phyloP scores from a whole-genome alignment of 805 yeast species.

The Starmera amethionina region DNA sequence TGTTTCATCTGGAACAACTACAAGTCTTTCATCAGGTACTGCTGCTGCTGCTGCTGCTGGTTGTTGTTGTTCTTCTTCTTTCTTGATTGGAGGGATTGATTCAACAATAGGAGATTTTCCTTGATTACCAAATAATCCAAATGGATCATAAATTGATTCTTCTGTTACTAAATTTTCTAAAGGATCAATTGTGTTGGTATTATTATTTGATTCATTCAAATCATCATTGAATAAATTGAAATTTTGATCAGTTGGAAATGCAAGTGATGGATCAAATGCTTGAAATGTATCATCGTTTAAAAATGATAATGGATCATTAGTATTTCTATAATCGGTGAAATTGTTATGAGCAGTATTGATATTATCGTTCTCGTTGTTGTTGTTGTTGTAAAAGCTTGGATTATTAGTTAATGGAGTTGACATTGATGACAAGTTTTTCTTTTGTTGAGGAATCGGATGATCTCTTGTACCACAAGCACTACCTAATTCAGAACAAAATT shows the following conservation, averaged over 20 bases:
- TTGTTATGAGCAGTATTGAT: constrained; percentile 1
- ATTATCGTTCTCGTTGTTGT: constrained; percentile 1
- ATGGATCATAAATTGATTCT: constrained; percentile 48
- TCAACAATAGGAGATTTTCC: constrained; percentile 6
- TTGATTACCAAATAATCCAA: constrained; percentile 19
- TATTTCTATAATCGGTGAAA: not conserved
- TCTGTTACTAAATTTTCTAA: constrained; percentile 38
- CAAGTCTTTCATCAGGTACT: not conserved
- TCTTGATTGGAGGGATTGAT: not conserved
- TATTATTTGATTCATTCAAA: constrained; percentile 8
- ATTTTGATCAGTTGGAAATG: constrained; percentile 24
- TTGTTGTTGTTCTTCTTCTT: not conserved
- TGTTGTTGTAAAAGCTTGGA: not conserved
- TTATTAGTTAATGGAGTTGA: not conserved
- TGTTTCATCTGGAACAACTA: constrained; percentile 1
- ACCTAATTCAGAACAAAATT: constrained; percentile 67
- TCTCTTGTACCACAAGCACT: constrained; percentile 77
- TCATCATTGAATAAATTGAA: constrained; percentile 9
- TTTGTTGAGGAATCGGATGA: constrained; percentile 49
- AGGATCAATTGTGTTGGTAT: constrained; percentile 23
- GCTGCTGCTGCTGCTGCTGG: not conserved
- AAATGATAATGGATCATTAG: constrained; percentile 36
- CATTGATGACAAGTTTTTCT: not conserved
- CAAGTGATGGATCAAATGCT: constrained; percentile 45
- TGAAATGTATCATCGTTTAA: constrained; percentile 23